Conservation (phyloP, 83 land plant genomes). For the Thuja plicata region DNA sequence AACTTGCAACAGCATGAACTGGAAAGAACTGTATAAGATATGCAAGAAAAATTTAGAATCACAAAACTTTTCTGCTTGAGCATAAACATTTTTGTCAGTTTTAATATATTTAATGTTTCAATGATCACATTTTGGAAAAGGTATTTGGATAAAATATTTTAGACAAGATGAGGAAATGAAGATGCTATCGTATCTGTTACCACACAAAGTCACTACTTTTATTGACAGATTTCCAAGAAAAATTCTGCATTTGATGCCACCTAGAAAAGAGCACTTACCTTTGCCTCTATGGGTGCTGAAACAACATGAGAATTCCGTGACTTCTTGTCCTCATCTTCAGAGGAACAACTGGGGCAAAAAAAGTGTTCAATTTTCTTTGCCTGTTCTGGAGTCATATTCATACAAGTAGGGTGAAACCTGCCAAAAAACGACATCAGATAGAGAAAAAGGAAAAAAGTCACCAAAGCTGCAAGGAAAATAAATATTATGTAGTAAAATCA, state of each 20-base stretch:
- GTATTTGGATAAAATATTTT: not conserved
- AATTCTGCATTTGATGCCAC: not conserved
- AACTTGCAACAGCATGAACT: not conserved
- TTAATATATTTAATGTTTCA: not conserved
- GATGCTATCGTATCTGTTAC: not conserved
- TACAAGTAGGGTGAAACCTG: constrained; percentile 79
- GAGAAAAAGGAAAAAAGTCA: not conserved
- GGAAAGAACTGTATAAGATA: not conserved
- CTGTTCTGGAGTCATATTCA: constrained; percentile 57
- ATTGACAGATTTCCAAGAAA: not conserved
- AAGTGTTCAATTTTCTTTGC: constrained; percentile 61
- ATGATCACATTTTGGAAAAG: not conserved
- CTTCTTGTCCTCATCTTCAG: constrained; percentile 33
- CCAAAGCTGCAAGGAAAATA: not conserved
- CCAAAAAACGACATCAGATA: not conserved
- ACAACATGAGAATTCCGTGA: constrained; percentile 12
- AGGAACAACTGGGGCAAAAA: constrained; percentile 48
- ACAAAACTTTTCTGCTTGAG: not conserved
- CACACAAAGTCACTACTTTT: not conserved
- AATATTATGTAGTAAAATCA: not conserved
- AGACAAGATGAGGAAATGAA: not conserved
- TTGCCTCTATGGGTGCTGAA: constrained; percentile 7
- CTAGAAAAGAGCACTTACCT: constrained; percentile 8
- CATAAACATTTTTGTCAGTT: not conserved
- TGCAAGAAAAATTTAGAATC: not conserved